Evolutionary conservation across 306 rosid species (phyloP).

Genomic region (Vigna reflexopilosa): DNA sequence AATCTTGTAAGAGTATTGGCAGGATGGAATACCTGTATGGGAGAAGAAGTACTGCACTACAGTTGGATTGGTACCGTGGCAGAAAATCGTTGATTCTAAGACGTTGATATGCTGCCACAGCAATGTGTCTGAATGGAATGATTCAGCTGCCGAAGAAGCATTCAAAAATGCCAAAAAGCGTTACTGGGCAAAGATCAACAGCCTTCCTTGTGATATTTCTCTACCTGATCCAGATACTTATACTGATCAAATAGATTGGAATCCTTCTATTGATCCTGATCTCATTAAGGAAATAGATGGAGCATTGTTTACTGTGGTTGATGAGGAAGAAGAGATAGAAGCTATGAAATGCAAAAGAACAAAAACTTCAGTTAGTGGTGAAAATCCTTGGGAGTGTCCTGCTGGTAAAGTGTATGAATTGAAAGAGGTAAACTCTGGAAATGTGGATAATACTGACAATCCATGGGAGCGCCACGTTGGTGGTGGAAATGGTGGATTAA

Average conservation of each 20-base stretch:
- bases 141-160: conserved; percentile 78
- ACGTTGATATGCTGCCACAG: conserved; percentile 51
- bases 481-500: conserved; percentile 44
- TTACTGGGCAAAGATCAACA: conserved; percentile 73
- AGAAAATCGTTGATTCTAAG: conserved; percentile 75
- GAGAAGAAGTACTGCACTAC: conserved; percentile 77
- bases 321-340: conserved; percentile 56
- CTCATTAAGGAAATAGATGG: conserved; percentile 69
- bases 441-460: conserved; percentile 45
- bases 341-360: conserved; percentile 52
- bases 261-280: conserved; percentile 64
- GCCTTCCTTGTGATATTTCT: conserved; percentile 49
- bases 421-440: conserved; percentile 46
- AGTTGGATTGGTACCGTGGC: conserved; percentile 77
- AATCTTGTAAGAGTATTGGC: conserved; percentile 53
- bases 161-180: conserved; percentile 72
- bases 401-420: conserved; percentile 36
- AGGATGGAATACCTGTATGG: conserved; percentile 88
- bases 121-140: conserved; percentile 70
- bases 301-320: conserved; percentile 55
- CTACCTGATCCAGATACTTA: conserved; percentile 66
- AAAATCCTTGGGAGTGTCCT: conserved; percentile 57
- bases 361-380: conserved; percentile 47
- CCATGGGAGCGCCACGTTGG: conserved; percentile 59
- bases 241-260: conserved; percentile 76